Evolutionary conservation across 176 grass and related monocot genomes (phyloP), one percentile per base, ranked within the genome.

Genomic region (Rhynchospora breviuscula): DNA sequence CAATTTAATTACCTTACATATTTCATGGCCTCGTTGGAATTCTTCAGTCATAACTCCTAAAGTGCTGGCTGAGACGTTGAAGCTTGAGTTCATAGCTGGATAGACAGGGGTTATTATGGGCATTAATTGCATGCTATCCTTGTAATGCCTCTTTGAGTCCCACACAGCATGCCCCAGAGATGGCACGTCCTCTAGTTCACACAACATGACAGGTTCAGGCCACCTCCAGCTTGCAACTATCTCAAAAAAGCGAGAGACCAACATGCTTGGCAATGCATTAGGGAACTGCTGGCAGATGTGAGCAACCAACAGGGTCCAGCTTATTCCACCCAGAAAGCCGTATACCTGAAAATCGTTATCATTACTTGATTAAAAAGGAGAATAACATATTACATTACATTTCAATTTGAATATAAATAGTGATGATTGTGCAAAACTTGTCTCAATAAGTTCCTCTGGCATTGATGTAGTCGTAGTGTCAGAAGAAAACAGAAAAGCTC

Each of bases 81-180:
- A 98, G 69, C 95, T 93, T 44, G 91, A 98, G 87, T 95, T 98
- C 95, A 95, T 98, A 87, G 89, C 85, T 63, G 95, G 95, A 88
- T 98, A 98, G 23, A 91, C 95, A 23, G 95, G 95, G 78, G 95
- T 98, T 82, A 98, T 98, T 68, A 98, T 98, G 63, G 95, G 95
- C 95, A 98, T 98, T 13, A 87, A 89, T 76, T 98, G 92, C 6
- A 88, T 67, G 79, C 89, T 94, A 67, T 98, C 95, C 88, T 86
- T 95, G 62, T 77, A 93, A 84, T 98, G 91, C 87, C 82, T 94
- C 64, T 92, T 87, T 60, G 92, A 92, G 84, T 98, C 95, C 95
- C 95, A 98, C 62, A 98, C 91, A 86, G 86, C 76, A 14, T 94
- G 88, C 29, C 91, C 89, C 83, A 98, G 86, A 86, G 81, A 66